A percentile compares a stretch with the other conserved stretches of the same genome.
These are phyloP conservation scores for Knufia petricola DNA, from an alignment of 2,329 filamentous ascomycete species.

Conservation along the genomic window DNA sequence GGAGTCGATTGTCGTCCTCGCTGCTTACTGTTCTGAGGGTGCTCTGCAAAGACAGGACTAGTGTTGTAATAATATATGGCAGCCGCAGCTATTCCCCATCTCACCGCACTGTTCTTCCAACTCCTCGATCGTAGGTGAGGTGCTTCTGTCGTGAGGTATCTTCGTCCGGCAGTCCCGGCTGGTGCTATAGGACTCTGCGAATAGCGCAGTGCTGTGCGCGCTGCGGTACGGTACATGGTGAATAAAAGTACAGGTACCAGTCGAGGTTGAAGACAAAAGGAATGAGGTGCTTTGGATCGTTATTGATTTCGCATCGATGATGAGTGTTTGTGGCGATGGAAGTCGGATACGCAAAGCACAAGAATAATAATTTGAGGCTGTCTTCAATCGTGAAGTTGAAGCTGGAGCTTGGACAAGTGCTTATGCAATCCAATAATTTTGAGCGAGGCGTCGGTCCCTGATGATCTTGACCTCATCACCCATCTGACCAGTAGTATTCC, in stretches of 20 bases:
- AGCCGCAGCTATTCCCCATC: slow-evolving; percentile 67
- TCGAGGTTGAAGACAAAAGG: neutral
- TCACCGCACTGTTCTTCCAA: slow-evolving; percentile 66
- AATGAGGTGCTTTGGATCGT: neutral
- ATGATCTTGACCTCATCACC: neutral
- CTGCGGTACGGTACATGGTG: slow-evolving; percentile 6
- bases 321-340: neutral
- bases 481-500: neutral
- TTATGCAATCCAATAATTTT: slow-evolving; percentile 5
- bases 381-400: too few relatives aligned
- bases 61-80: slow-evolving; percentile 93
- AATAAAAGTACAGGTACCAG: neutral
- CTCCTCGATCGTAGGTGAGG: slow-evolving; percentile 60
- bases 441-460: neutral
- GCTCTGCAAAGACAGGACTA: slow-evolving; percentile 75
- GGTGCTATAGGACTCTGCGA: slow-evolving; percentile 5
- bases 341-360: neutral
- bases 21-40: slow-evolving; percentile 54
- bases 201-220: slow-evolving; percentile 6
- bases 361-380: too few relatives aligned
- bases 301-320: neutral
- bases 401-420: neutral
- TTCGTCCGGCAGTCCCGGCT: slow-evolving; percentile 16
- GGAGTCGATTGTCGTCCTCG: neutral
- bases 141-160: slow-evolving; percentile 50